Evolutionary conservation across 768 basidiomycete genomes (phyloP).

Genomic region (Tulasnella sp.): DNA sequence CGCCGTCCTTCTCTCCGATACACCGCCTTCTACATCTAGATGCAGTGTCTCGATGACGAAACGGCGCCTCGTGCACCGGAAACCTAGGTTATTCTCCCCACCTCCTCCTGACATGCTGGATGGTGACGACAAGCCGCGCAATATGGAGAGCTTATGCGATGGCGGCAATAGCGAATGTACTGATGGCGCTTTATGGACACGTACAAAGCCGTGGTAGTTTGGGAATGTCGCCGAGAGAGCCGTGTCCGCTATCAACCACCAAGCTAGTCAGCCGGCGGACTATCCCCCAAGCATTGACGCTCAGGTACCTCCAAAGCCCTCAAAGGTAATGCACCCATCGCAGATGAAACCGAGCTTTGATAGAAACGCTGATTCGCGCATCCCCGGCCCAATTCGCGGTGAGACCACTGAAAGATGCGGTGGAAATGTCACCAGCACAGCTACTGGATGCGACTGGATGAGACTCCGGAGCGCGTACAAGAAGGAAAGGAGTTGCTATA

Average conservation of each 20-base stretch:
- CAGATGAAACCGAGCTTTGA: slow-evolving; percentile 70
- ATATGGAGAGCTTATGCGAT: slow-evolving; percentile 69
- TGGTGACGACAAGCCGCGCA: slow-evolving; percentile 57
- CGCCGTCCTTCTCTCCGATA: slow-evolving; percentile 61
- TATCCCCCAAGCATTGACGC: slow-evolving; percentile 11
- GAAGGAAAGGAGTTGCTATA: slow-evolving; percentile 60
- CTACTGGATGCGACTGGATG: slow-evolving; percentile 46
- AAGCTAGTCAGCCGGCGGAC: too few relatives aligned
- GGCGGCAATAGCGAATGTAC: slow-evolving; percentile 63
- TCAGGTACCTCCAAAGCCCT: slow-evolving; percentile 70
- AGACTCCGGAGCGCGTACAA: slow-evolving; percentile 54
- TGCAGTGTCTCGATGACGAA: slow-evolving; percentile 88
- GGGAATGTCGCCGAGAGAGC: slow-evolving; percentile 64
- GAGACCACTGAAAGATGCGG: slow-evolving; percentile 40
- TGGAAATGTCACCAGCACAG: slow-evolving; percentile 56
- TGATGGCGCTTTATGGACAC: slow-evolving; percentile 65
- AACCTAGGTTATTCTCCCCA: slow-evolving; percentile 95
- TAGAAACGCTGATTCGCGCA: slow-evolving; percentile 50
- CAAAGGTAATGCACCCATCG: slow-evolving; percentile 63
- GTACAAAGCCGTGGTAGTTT: slow-evolving; percentile 75
- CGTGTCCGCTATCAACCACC: slow-evolving; percentile 61
- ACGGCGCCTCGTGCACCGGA: slow-evolving; percentile 81
- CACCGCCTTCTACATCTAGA: slow-evolving; percentile 76
- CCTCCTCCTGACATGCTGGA: slow-evolving; percentile 36
- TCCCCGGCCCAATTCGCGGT: slow-evolving; percentile 11